Base-by-base conservation (phyloP, 139 green algal genomes). In the Nannochloris sp. region DNA sequence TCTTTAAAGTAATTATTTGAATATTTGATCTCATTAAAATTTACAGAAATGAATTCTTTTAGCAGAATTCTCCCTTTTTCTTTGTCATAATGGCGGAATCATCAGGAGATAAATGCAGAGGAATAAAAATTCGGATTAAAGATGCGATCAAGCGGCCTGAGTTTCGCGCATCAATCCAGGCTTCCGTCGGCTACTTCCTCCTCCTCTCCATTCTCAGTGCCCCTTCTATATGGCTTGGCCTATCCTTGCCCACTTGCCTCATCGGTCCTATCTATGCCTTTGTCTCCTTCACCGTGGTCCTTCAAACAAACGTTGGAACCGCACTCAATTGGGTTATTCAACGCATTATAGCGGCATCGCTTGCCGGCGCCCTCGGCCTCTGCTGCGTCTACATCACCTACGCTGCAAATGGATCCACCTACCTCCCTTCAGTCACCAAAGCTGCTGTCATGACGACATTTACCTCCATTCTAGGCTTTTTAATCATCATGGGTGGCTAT, bases 231-330 rank as follows among this genome's bases (percentile, higher is more conserved):
- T 72, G 65, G 65, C 23, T 32, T 3, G 51, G 46, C 14, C 65
- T 72, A 12, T 68, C 55, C 2, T 47, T 72, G 2, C 2, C 63
- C 2, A 6, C n/a, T 29, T 33, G 58, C 8, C 25, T 35, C 27
- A 58, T 72, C 54, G 55, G 46, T 0, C 65, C 65, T 8, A 46
- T 67, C 1, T 72, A 72, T n/a, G 65, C 65, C 34, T 6, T 72
- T 1, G 65, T 72, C 19, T 62, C 36, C 4, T 59, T 72, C 19
- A 29, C 24, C n/a, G 37, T 72, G 9, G 55, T 66, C 46, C 65
- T 72, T 46, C 65, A 72, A 59, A 31, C 65, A 39, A 66, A 67
- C 37, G 36, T 72, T n/a, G 65, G 65, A 61, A 51, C 53, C 19
- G 63, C 6, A 56, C n/a, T 39, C 12, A 51, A 51, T 51, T 51